Conservation (phyloP, 2,329 filamentous ascomycete species). For the Truncatella angustata region DNA sequence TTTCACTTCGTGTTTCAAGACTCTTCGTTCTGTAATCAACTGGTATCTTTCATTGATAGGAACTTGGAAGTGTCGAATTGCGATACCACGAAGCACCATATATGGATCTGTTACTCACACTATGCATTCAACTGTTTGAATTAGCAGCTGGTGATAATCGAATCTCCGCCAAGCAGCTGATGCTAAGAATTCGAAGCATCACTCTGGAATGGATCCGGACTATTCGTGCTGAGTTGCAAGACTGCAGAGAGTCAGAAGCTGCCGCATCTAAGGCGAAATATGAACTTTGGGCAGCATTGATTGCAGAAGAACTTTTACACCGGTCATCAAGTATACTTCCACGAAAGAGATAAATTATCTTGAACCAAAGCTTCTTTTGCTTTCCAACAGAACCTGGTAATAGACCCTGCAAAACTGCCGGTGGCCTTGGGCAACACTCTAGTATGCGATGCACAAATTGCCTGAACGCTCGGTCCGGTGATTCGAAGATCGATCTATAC, state of each 20-base stretch:
- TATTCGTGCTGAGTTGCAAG: not conserved
- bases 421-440: not conserved
- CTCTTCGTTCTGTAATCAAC: slow-evolving; percentile 42
- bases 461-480: not conserved
- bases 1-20: slow-evolving; percentile 51
- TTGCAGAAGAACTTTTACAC: not conserved
- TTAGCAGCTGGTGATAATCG: not conserved
- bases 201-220: not conserved
- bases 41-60: slow-evolving; percentile 32
- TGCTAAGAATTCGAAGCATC: not conserved
- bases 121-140: not conserved
- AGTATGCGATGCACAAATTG: not conserved
- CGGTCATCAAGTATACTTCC: not conserved
- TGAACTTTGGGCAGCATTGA: not conserved
- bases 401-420: not conserved
- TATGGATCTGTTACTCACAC: not conserved
- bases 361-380: not conserved
- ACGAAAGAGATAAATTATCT: not conserved
- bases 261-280: not conserved
- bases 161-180: not conserved
- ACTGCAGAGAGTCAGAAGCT: not conserved
- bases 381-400: not conserved
- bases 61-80: not conserved
- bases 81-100: not conserved
- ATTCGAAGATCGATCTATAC: not conserved